Conservation (phyloP, 176 grass and related monocot genomes). For the Dactylis glomerata region DNA sequence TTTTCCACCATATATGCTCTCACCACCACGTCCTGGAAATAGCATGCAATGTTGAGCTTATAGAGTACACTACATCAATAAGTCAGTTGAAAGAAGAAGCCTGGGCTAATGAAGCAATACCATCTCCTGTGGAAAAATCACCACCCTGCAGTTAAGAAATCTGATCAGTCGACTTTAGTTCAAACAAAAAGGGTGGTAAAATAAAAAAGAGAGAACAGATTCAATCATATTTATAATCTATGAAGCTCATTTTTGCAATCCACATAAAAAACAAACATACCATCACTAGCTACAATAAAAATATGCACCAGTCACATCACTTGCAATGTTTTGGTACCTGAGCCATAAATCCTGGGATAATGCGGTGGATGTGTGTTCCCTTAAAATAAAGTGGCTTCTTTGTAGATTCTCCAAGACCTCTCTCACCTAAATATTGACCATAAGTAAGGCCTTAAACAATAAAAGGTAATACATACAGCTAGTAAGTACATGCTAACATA, state of each 20-base stretch:
- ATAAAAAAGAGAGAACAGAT: background rate
- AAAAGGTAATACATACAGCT: conserved; percentile 21
- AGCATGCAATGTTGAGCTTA: conserved; percentile 64
- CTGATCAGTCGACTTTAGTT: conserved; percentile 25
- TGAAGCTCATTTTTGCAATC: conserved; percentile 4
- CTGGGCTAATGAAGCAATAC: conserved; percentile 75
- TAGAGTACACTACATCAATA: conserved; percentile 68
- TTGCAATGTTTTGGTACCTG: conserved; percentile 43
- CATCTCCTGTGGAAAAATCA: conserved; percentile 80
- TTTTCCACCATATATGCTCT: conserved; percentile 84
- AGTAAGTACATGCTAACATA: background rate
- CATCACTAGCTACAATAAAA: conserved; percentile 14
- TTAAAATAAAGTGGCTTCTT: conserved; percentile 59
- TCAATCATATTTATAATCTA: background rate
- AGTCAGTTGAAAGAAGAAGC: conserved; percentile 85
- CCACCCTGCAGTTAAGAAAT: conserved; percentile 55
- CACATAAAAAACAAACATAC: background rate
- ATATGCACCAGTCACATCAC: background rate
- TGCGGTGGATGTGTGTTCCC: conserved; percentile 62
- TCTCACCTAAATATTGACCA: conserved; percentile 44
- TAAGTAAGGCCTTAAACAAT: conserved; percentile 1
- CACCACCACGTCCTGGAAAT: conserved; percentile 88
- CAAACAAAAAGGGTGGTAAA: background rate
- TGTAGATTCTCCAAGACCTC: conserved; percentile 55
- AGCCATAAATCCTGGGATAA: conserved; percentile 69